Base-by-base conservation (phyloP, 2,329 filamentous ascomycete species). In the Cladosporium phlei region DNA sequence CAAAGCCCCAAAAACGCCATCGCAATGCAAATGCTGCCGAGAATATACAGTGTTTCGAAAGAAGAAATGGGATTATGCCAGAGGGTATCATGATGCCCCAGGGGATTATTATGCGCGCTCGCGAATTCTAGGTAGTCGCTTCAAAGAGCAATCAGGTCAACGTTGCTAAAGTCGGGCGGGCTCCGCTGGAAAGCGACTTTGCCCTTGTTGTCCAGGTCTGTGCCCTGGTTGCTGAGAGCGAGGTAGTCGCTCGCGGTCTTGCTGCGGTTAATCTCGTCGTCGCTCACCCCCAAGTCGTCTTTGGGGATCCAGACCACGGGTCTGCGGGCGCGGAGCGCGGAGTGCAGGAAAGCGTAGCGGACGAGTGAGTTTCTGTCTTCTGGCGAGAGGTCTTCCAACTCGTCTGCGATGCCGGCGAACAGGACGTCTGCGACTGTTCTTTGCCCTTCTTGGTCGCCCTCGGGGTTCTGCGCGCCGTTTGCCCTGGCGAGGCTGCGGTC, bases 251-350 rank as follows among this genome's bases (percentile, higher is more conserved):
- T 91, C 63, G 89, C 86, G 38, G 76, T 74, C 54, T 83, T 77
- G 5, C 89, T 95, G 27, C 86, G 76, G 59, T 76, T 76, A 34
- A 97, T 85, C 70, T 98, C 93, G 56, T 97, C 91, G 57, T 95
- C 88, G 55, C 86, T 89, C 48, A 98, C 79, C 4, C 93, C 93
- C 4, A 97, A 68, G 55, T 93, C 86, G 61, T 98, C 93, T 9
- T 85, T 80, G 0, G 93, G 93, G 34, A 98, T 87, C 93, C 93
- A 98, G 20, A 98, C 83, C 0, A 87, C 88, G 0, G 93, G 93
- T 44, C 89, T 78, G 43, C 86, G 80, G 1, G 90, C 87, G 7
- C 93, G 82, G 28, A 96, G 74, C 1, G 93, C 93, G 25, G 83
- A 83, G 61, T 98, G 93, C 68, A 90, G 84, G 67, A 98, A 98